Percentiles rank a stretch among this genome's conserved stretches.
Evolutionary conservation across 73 alveolate species (phyloP).

Genomic region (Paramecium sonneborni): DNA sequence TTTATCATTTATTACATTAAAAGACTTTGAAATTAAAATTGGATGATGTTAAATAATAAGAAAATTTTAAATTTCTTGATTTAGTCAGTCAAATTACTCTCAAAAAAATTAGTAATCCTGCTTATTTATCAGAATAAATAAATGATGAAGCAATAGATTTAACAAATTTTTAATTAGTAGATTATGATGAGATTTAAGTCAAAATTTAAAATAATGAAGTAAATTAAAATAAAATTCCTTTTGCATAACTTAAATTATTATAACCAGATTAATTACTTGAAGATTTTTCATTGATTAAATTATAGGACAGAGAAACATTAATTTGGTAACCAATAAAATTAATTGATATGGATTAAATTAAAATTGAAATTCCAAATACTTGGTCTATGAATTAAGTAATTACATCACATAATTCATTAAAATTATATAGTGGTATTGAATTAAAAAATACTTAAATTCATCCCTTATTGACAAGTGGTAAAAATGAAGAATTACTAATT

Average conservation of each 20-base stretch:
- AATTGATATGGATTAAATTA: neutral
- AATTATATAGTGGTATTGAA: constrained; percentile 15
- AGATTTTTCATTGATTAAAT: neutral
- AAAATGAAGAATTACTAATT: neutral
- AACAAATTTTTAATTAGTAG: neutral
- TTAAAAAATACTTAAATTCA: neutral
- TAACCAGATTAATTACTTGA: constrained; percentile 11
- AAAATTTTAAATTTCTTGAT: neutral
- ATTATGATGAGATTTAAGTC: neutral
- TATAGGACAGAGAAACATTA: neutral
- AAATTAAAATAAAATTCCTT: neutral
- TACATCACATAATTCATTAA: neutral
- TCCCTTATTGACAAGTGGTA: neutral
- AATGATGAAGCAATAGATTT: neutral
- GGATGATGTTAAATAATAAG: neutral
- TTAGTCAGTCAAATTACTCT: neutral
- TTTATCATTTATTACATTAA: neutral
- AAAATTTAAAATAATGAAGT: neutral
- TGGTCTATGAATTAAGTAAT: neutral
- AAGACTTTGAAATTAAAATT: neutral
- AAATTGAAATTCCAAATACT: neutral
- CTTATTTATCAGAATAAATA: neutral
- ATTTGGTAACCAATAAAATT: neutral
- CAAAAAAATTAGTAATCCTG: neutral
- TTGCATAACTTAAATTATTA: neutral